Conservation (phyloP, 2,329 filamentous ascomycete genomes). For the Cercospora janseana region DNA sequence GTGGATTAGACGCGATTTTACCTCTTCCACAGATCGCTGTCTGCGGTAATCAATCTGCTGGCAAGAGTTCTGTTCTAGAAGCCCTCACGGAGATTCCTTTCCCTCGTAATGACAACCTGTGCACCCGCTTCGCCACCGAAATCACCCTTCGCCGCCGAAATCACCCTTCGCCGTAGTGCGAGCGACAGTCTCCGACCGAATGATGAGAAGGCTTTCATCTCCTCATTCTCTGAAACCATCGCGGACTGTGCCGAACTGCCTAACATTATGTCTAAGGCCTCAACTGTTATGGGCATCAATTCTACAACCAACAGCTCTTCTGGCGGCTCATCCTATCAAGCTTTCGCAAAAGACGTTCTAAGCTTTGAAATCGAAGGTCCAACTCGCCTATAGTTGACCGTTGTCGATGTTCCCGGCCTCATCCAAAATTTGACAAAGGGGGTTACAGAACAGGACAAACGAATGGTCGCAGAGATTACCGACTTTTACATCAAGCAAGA, state of each 20-base stretch:
- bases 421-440: conserved; percentile 29
- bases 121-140: conserved; percentile 47
- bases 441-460: conserved; percentile 37
- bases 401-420: conserved; percentile 32
- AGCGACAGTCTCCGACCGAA: not conserved
- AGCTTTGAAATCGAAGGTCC: conserved; percentile 26
- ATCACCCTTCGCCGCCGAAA: conserved; percentile 29
- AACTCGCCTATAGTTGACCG: conserved; percentile 21
- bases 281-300: too few species aligned
- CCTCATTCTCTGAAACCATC: not conserved
- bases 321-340: not conserved
- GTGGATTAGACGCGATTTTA: too few species aligned
- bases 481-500: conserved; percentile 39
- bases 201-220: not conserved
- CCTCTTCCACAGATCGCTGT: conserved; percentile 49
- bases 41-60: conserved; percentile 59
- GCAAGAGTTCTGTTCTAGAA: conserved; percentile 63
- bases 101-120: conserved; percentile 54
- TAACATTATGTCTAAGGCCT: too few species aligned
- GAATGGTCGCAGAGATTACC: conserved; percentile 40
- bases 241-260: too few species aligned
- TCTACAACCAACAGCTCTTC: not conserved
- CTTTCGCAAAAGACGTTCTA: conserved; percentile 22
- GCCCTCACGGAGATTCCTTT: conserved; percentile 62
- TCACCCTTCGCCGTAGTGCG: conserved; percentile 25